Conservation (phyloP, 495 filamentous ascomycete species). For the Podospora pseudocomata region DNA sequence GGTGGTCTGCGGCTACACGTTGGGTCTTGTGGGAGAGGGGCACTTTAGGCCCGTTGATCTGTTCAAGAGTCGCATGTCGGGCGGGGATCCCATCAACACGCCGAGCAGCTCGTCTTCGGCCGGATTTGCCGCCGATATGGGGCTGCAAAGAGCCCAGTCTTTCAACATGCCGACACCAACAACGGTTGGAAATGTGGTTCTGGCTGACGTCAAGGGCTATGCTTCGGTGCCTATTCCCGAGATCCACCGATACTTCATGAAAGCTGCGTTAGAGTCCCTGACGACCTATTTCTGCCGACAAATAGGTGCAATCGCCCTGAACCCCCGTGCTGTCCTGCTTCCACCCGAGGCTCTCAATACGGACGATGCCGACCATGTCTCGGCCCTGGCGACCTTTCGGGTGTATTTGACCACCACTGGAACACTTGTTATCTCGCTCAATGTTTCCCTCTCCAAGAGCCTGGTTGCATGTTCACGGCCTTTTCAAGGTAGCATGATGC, state of each 20-base stretch:
- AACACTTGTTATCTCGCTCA: conserved; percentile 42
- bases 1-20: conserved; percentile 38
- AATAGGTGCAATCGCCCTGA: conserved; percentile 42
- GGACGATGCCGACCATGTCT: conserved; percentile 28
- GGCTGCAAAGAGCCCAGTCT: conserved; percentile 35
- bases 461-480: conserved; percentile 39
- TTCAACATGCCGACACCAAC: conserved; percentile 19
- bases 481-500: conserved; percentile 32
- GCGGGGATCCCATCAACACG: conserved; percentile 40
- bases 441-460: conserved; percentile 38
- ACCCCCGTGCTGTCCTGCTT: conserved; percentile 41
- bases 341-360: conserved; percentile 23
- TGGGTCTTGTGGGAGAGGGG: conserved; percentile 44
- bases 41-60: conserved; percentile 45
- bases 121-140: conserved; percentile 41
- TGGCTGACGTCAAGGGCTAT: conserved; percentile 32
- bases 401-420: conserved; percentile 49
- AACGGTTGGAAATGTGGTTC: not conserved
- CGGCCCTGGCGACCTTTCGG: conserved; percentile 44
- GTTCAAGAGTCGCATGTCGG: conserved; percentile 37
- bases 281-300: conserved; percentile 41
- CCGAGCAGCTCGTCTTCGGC: conserved; percentile 49
- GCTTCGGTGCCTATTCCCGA: conserved; percentile 31
- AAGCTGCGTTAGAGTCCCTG: conserved; percentile 42
- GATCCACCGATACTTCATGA: conserved; percentile 45